Conservation (phyloP, 1,284 basidiomycete species). For the Ustilago nuda region DNA sequence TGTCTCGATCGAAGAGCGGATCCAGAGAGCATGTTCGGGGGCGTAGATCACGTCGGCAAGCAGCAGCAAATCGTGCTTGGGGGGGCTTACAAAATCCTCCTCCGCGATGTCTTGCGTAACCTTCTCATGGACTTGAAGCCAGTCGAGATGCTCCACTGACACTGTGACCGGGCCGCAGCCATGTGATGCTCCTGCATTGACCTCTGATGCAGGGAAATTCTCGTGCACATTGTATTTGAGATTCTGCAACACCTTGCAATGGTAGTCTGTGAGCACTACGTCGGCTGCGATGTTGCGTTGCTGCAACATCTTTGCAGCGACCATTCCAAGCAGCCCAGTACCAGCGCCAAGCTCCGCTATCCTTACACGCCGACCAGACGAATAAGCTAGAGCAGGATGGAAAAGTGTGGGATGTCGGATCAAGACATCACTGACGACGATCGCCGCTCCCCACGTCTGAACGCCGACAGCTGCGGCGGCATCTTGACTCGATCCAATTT, state of each 20-base stretch:
- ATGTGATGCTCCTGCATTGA: too few species aligned
- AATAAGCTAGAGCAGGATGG: constrained; percentile 10
- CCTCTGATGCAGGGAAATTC: constrained; percentile 20
- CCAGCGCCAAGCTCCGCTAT: constrained; percentile 51
- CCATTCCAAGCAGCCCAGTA: constrained; percentile 50
- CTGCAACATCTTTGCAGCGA: constrained; percentile 33
- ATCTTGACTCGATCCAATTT: constrained; percentile 24
- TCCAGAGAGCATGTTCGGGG: constrained; percentile 44
- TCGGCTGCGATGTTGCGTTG: constrained; percentile 12
- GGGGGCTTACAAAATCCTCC: not conserved
- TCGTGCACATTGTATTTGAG: constrained; percentile 34
- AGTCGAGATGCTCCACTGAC: constrained; percentile 40
- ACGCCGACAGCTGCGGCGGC: constrained; percentile 53
- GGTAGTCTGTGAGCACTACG: constrained; percentile 53
- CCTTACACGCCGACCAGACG: not conserved
- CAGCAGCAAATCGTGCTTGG: constrained; percentile 38
- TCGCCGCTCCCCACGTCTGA: constrained; percentile 49
- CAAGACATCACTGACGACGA: constrained; percentile 44
- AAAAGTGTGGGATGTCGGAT: constrained; percentile 34
- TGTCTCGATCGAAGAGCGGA: constrained; percentile 42
- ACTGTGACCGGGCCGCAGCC: constrained; percentile 12
- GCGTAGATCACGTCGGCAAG: constrained; percentile 50
- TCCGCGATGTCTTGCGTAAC: constrained; percentile 1
- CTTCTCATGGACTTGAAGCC: constrained; percentile 34
- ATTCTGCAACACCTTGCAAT: constrained; percentile 40